These are phyloP conservation scores for Lycium ferocissimum DNA, from an alignment of 257 asterid species.

Conservation along the genomic window DNA sequence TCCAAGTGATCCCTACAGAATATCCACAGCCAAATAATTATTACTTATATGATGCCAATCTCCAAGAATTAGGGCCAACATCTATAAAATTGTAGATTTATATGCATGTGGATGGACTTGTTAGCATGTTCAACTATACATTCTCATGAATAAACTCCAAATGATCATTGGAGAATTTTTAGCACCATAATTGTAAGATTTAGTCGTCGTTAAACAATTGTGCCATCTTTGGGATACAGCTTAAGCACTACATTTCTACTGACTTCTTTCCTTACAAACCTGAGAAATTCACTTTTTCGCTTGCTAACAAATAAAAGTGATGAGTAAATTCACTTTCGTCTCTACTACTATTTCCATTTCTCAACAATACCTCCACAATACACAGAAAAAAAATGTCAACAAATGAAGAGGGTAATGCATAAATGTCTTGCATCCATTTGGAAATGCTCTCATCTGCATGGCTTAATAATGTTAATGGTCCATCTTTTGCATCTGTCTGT, in stretches of 20 bases:
- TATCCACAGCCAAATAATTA: conserved; percentile 13
- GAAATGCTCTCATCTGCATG: background rate
- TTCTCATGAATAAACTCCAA: background rate
- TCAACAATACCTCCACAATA: background rate
- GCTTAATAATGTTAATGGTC: no score
- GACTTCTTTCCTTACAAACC: background rate
- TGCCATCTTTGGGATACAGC: background rate
- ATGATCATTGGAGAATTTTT: background rate
- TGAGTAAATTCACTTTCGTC: no score
- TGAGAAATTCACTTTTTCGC: background rate
- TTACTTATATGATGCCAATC: background rate
- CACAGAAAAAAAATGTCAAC: background rate
- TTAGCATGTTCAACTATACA: background rate
- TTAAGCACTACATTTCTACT: background rate
- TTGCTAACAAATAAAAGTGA: no score
- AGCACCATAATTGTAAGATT: background rate
- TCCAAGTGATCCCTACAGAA: conserved; percentile 75
- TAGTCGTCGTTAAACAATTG: background rate
- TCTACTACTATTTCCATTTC: background rate
- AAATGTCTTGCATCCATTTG: background rate
- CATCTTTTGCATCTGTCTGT: background rate
- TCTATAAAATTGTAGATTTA: background rate
- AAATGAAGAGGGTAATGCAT: background rate
- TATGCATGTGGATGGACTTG: background rate
- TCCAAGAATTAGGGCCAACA: background rate